These are phyloP conservation scores for Tulasnella sp. DNA, from an alignment of 768 basidiomycete species.

Conservation along the genomic window DNA sequence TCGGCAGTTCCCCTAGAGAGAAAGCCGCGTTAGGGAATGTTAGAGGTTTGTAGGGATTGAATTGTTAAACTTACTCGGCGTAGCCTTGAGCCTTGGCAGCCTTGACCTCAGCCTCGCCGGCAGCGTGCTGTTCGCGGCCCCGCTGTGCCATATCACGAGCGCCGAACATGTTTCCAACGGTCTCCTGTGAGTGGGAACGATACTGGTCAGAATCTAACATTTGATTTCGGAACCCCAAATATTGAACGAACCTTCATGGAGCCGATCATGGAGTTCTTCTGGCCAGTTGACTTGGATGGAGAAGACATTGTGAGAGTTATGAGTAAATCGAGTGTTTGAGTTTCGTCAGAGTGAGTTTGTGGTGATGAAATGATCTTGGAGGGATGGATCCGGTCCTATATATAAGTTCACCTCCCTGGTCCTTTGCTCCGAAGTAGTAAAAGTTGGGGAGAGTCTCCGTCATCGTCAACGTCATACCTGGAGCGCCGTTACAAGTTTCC, in stretches of 20 bases:
- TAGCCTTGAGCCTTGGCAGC: slow-evolving; percentile 51
- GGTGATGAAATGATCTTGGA: too few relatives aligned
- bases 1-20: slow-evolving; percentile 48
- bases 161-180: not conserved
- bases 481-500: slow-evolving; percentile 19
- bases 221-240: not conserved
- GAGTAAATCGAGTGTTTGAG: not conserved
- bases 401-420: not conserved
- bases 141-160: slow-evolving; percentile 10
- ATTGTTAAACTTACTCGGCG: not conserved
- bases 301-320: slow-evolving; percentile 3
- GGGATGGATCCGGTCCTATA: not conserved
- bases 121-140: slow-evolving; percentile 45
- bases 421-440: not conserved
- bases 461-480: slow-evolving; percentile 10
- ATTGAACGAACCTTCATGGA: not conserved
- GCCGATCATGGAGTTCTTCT: slow-evolving; percentile 16
- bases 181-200: not conserved
- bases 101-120: slow-evolving; percentile 48
- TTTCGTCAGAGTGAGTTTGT: too few relatives aligned
- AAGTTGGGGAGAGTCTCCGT: not conserved
- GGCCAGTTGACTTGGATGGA: slow-evolving; percentile 6
- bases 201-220: not conserved
- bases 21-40: not conserved
- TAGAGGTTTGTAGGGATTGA: not conserved